Percentiles rank a stretch among this genome's conserved stretches.
These are phyloP conservation scores for Castanea mollissima DNA, from an alignment of 306 rosid genomes.

Conservation along the genomic window DNA sequence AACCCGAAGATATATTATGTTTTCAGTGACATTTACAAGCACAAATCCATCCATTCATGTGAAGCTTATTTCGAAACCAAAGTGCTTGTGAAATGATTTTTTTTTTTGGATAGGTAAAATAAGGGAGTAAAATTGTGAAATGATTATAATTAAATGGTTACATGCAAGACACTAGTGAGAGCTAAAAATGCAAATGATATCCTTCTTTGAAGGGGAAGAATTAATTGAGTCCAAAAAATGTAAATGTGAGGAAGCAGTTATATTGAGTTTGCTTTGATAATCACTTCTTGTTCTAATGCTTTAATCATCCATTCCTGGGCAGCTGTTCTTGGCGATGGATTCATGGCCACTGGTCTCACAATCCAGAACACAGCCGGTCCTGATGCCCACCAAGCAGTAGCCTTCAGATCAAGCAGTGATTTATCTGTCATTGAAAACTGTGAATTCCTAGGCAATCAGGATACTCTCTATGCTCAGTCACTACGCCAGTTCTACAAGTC, in stretches of 20 bases:
- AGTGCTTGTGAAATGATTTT: too few relatives aligned
- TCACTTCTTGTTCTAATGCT: neutral
- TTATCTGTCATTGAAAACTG: slow-evolving; percentile 57
- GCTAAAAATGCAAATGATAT: neutral
- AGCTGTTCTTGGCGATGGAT: slow-evolving; percentile 90
- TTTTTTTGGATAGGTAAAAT: too few relatives aligned
- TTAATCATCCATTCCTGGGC: neutral
- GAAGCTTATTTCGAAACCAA: too few relatives aligned
- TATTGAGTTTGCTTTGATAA: neutral
- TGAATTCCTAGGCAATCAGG: slow-evolving; percentile 84
- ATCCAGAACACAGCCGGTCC: slow-evolving; percentile 82
- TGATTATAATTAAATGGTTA: too few relatives aligned
- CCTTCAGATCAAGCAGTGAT: slow-evolving; percentile 85
- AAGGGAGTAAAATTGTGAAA: too few relatives aligned
- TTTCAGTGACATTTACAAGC: too few relatives aligned
- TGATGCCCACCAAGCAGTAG: slow-evolving; percentile 91
- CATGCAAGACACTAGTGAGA: neutral
- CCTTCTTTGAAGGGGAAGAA: neutral
- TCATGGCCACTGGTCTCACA: slow-evolving; percentile 82
- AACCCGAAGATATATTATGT: too few relatives aligned
- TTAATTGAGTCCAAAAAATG: neutral
- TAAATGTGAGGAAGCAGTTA: neutral
- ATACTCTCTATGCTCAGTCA: slow-evolving; percentile 81
- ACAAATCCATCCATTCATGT: too few relatives aligned
- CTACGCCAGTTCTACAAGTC: slow-evolving; percentile 83